A percentile compares a stretch with the other conserved stretches of the same genome.
These are phyloP conservation scores for Botrytis deweyae DNA, from an alignment of 2,329 filamentous ascomycete species.

Conservation along the genomic window DNA sequence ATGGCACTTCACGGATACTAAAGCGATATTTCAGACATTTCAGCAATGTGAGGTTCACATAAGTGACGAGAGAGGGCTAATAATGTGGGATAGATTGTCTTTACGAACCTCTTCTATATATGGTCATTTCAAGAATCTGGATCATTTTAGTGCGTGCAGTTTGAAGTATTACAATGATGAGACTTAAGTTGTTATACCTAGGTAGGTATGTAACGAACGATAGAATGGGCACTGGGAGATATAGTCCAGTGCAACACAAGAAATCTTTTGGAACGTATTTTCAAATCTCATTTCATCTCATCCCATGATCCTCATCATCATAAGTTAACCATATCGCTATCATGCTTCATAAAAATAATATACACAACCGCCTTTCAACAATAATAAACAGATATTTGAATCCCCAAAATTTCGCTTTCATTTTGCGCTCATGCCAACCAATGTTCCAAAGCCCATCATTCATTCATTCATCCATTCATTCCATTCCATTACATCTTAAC, in stretches of 20 bases:
- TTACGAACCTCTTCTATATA: not conserved
- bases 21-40: not conserved
- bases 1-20: not conserved
- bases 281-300: not conserved
- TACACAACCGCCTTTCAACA: not conserved
- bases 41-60: not conserved
- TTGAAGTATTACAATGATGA: not conserved
- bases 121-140: not conserved
- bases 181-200: not conserved
- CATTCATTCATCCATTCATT: not conserved
- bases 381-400: not conserved
- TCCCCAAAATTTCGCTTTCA: no score
- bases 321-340: not conserved
- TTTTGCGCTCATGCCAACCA: not conserved
- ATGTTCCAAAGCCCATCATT: not conserved
- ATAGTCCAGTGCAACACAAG: not conserved
- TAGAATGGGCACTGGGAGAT: not conserved
- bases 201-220: not conserved
- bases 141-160: not conserved
- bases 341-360: not conserved
- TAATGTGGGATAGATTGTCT: not conserved
- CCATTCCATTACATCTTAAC: not conserved
- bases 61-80: not conserved
- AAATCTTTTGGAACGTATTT: not conserved
- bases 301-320: not conserved